These are phyloP conservation scores for Lablab purpureus DNA, from an alignment of 306 rosid genomes.

Conservation along the genomic window DNA sequence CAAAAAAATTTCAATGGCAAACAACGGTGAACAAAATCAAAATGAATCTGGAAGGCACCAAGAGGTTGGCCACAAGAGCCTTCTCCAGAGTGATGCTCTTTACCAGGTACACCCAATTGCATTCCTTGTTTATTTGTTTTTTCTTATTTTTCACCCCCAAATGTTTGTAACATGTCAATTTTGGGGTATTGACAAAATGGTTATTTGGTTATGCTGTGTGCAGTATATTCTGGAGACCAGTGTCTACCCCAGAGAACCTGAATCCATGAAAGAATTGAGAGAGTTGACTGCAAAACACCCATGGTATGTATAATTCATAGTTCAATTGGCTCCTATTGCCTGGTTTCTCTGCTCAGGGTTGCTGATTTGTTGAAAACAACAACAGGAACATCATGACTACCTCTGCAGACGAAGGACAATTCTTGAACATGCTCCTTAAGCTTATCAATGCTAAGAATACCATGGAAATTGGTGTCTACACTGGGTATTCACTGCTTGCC, in stretches of 20 bases:
- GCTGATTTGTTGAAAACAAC: slow-evolving; percentile 37
- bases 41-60: slow-evolving; percentile 79
- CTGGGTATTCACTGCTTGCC: slow-evolving; percentile 94
- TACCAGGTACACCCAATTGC: slow-evolving; percentile 65
- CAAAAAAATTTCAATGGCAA: slow-evolving; percentile 62
- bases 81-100: slow-evolving; percentile 92
- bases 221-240: slow-evolving; percentile 89
- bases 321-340: background rate
- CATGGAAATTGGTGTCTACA: slow-evolving; percentile 96
- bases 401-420: slow-evolving; percentile 94
- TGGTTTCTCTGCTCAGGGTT: background rate
- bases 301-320: slow-evolving; percentile 52
- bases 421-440: slow-evolving; percentile 88
- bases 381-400: slow-evolving; percentile 95
- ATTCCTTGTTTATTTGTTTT: background rate
- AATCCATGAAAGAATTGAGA: slow-evolving; percentile 90
- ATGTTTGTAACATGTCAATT: background rate
- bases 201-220: slow-evolving; percentile 40
- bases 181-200: slow-evolving; percentile 25
- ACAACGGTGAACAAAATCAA: slow-evolving; percentile 61
- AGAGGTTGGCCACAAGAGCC: slow-evolving; percentile 98
- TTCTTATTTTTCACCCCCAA: background rate
- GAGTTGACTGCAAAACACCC: slow-evolving; percentile 94
- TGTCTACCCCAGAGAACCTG: slow-evolving; percentile 92
- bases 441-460: slow-evolving; percentile 93